Evolutionary conservation across 306 rosid genomes (phyloP), one percentile per base, ranked within the genome.

Genomic region (Datisca glomerata): DNA sequence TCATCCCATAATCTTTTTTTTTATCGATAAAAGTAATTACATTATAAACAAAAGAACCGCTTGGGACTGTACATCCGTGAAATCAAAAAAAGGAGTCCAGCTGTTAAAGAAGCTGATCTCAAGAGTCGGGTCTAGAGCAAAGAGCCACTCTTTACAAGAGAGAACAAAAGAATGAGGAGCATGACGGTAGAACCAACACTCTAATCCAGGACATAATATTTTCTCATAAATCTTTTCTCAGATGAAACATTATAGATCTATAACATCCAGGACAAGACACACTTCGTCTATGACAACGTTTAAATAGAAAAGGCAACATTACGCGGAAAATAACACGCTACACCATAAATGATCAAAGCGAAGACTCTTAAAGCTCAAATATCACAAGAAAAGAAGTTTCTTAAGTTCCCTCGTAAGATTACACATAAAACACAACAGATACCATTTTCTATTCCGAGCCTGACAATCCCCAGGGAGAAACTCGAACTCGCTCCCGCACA

Each of bases 361-460:
- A 31, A 31, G n/a, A 0, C 3, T 11, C 4, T 2, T 8, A 31
- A 31, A 31, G n/a, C 33, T 28, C 33, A 4, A 14, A 3, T 5
- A 31, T n/a, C n/a, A n/a, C n/a, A n/a, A n/a, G n/a, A n/a, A n/a
- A n/a, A n/a, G n/a, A 31, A 31, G n/a, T 8, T 31, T 8, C 3
- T 14, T 31, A 31, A 31, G 35, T 44, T 45, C 48, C 29, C 18
- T 16, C 22, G 33, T 41, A 45, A 31, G n/a, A 8, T 8, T 31
- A 3, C 4, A 1, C 9, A 8, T 31, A 31, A 31, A 3, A 2
- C n/a, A 31, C n/a, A 5, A 31, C 7, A 32, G 49, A 28, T 69
- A 72, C 89, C 89, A 79, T 72, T 49, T 49, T 44, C n/a, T n/a
- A n/a, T n/a, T n/a, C n/a, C 14, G 41, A 16, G 14, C 22, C 23